These are phyloP conservation scores for Cladochytrium replicatum DNA, from an alignment of 192 early-diverging fungal species.

Conservation along the genomic window DNA sequence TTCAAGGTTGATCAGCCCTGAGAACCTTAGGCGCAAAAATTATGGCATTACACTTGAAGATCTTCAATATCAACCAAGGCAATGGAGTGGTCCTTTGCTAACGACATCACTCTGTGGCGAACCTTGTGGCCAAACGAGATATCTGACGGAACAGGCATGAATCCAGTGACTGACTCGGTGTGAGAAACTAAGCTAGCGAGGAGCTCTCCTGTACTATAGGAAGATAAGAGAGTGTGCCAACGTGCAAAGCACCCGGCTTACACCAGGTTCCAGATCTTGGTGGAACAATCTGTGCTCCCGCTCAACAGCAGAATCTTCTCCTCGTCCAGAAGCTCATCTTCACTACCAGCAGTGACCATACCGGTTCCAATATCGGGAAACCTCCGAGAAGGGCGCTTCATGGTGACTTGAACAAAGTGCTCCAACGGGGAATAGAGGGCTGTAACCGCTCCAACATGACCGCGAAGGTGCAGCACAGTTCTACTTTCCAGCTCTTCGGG, in stretches of 20 bases:
- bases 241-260: conserved; percentile 24
- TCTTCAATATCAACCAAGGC: conserved; percentile 64
- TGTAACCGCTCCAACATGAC: conserved; percentile 52
- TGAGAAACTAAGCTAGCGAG: conserved; percentile 50
- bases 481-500: conserved; percentile 13
- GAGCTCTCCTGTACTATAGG: conserved; percentile 30
- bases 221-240: neutral
- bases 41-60: conserved; percentile 59
- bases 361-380: too few species aligned
- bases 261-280: conserved; percentile 69
- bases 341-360: too few species aligned
- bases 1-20: neutral
- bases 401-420: too few species aligned
- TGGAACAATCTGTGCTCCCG: conserved; percentile 53
- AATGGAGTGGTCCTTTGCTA: conserved; percentile 58
- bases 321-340: conserved; percentile 1
- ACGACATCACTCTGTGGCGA: conserved; percentile 41
- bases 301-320: conserved; percentile 48
- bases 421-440: conserved; percentile 50
- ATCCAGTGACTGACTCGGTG: conserved; percentile 5
- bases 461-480: conserved; percentile 15
- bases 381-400: too few species aligned
- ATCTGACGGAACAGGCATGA: conserved; percentile 13
- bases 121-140: conserved; percentile 26
- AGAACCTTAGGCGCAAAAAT: neutral